phyloP scores from a whole-genome alignment of 345 rosid genomes.

The Arabidopsis arenosa region DNA sequence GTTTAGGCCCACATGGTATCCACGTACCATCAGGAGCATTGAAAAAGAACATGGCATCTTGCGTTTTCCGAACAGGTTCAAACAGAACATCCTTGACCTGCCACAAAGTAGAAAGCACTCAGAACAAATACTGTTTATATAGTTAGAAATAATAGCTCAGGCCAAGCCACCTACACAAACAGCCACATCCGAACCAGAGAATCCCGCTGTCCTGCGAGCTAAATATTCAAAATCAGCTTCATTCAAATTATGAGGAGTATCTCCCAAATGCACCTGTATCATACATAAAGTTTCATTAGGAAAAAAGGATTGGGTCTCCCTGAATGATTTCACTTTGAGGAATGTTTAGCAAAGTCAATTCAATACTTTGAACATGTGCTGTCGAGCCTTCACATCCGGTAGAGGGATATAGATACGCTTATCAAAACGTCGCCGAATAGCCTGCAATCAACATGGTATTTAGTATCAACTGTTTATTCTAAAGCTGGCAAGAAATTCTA shows the following conservation, averaged over 20 bases:
- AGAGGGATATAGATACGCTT: slow-evolving; percentile 95
- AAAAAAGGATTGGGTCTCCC: not conserved
- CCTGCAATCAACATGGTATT: slow-evolving; percentile 57
- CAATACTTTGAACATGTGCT: slow-evolving; percentile 85
- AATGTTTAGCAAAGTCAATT: not conserved
- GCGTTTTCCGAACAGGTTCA: slow-evolving; percentile 92
- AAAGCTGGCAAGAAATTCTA: slow-evolving; percentile 11
- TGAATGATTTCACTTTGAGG: not conserved
- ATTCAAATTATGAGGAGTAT: slow-evolving; percentile 83
- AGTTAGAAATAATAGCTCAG: not conserved
- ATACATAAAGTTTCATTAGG: not conserved
- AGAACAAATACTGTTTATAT: not conserved
- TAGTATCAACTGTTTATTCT: not conserved
- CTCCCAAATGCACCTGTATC: slow-evolving; percentile 88
- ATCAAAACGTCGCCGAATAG: slow-evolving; percentile 88
- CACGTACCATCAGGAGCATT: slow-evolving; percentile 62
- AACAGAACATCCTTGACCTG: slow-evolving; percentile 95
- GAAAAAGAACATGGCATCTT: slow-evolving; percentile 81
- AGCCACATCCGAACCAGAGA: slow-evolving; percentile 91
- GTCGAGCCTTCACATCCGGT: slow-evolving; percentile 88
- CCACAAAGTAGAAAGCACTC: slow-evolving; percentile 21
- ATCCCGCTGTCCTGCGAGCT: slow-evolving; percentile 78
- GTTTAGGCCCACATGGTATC: slow-evolving; percentile 89
- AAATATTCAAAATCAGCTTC: slow-evolving; percentile 83
- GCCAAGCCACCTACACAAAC: slow-evolving; percentile 73